phyloP scores from a whole-genome alignment of 2,329 filamentous ascomycete species.

The Trichoderma simmonsii region DNA sequence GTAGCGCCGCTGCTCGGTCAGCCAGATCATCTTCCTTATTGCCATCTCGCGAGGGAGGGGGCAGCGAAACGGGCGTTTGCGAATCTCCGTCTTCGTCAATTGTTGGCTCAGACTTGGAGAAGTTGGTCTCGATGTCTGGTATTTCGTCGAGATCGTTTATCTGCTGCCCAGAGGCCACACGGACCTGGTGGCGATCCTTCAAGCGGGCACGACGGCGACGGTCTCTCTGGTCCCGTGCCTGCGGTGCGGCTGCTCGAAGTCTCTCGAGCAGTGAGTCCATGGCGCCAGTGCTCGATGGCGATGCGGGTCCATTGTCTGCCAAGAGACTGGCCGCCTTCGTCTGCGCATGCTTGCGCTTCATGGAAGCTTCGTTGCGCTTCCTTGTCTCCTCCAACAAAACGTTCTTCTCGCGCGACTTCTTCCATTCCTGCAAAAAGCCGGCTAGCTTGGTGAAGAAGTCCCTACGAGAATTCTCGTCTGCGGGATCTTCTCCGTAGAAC shows the following conservation, averaged over 20 bases:
- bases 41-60: slow-evolving; percentile 44
- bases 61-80: slow-evolving; percentile 43
- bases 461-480: slow-evolving; percentile 86
- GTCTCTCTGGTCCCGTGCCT: slow-evolving; percentile 85
- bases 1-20: slow-evolving; percentile 74
- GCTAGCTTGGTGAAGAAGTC: slow-evolving; percentile 96
- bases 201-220: slow-evolving; percentile 80
- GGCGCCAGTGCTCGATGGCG: slow-evolving; percentile 75
- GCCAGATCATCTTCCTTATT: slow-evolving; percentile 71
- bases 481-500: slow-evolving; percentile 92
- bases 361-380: slow-evolving; percentile 82
- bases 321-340: slow-evolving; percentile 49
- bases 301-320: slow-evolving; percentile 50
- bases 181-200: slow-evolving; percentile 86
- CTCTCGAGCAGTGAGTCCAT: slow-evolving; percentile 98
- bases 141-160: slow-evolving; percentile 69
- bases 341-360: slow-evolving; percentile 84
- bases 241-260: slow-evolving; percentile 85
- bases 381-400: slow-evolving; percentile 74
- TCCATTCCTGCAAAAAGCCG: slow-evolving; percentile 88
- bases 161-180: slow-evolving; percentile 83
- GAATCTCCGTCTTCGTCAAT: slow-evolving; percentile 45
- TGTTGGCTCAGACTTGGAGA: slow-evolving; percentile 34
- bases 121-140: slow-evolving; percentile 49
- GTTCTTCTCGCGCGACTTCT: slow-evolving; percentile 95